phyloP scores from a whole-genome alignment of 2,329 filamentous ascomycete genomes.

The Colletotrichum sp. region DNA sequence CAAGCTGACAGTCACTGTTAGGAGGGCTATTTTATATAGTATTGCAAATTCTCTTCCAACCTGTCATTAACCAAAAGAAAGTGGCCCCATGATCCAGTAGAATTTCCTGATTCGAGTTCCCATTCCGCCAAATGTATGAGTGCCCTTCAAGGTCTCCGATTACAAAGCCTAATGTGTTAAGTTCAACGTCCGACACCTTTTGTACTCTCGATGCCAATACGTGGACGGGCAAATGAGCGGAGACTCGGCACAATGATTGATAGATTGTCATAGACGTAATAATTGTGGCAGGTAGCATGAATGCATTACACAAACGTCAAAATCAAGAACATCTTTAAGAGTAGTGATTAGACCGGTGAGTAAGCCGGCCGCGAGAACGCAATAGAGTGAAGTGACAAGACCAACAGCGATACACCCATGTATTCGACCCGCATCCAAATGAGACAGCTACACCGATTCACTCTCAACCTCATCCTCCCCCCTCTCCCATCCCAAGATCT shows the following conservation, averaged over 20 bases:
- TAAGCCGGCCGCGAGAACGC: background rate
- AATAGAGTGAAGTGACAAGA: background rate
- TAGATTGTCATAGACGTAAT: no score
- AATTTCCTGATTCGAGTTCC: background rate
- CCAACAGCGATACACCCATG: background rate
- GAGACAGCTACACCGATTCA: background rate
- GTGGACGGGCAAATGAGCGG: background rate
- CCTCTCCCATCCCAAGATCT: slow-evolving; percentile 22
- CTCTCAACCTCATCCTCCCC: background rate
- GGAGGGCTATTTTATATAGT: no score
- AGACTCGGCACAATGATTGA: background rate
- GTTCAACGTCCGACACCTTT: background rate
- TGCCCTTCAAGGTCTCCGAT: background rate
- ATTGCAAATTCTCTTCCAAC: no score
- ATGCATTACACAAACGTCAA: background rate
- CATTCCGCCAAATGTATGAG: background rate
- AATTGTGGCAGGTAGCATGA: background rate
- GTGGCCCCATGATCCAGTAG: background rate
- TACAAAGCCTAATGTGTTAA: background rate
- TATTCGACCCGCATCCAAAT: background rate
- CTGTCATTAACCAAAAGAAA: background rate
- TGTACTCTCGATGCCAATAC: background rate
- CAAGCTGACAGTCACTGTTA: rapidly evolving
- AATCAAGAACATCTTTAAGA: background rate
- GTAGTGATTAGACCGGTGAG: background rate